A percentile compares a stretch with the other conserved stretches of the same genome.
These are phyloP conservation scores for Phialophora verrucosa DNA, from an alignment of 2,329 filamentous ascomycete species.

Conservation along the genomic window DNA sequence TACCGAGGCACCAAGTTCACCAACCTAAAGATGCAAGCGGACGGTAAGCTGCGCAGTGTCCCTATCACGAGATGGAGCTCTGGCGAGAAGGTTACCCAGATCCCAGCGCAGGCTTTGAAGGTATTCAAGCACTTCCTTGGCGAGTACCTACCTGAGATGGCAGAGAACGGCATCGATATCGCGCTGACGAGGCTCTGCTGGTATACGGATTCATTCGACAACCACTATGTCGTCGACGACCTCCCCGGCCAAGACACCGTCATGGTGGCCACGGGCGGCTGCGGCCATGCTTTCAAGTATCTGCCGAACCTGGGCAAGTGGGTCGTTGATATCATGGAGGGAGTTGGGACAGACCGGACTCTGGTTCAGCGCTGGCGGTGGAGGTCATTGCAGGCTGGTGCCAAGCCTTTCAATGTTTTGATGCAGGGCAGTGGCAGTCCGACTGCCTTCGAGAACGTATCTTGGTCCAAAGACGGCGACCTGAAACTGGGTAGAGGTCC, in stretches of 20 bases:
- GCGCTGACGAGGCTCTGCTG: slow-evolving; percentile 58
- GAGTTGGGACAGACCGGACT: slow-evolving; percentile 43
- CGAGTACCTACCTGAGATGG: slow-evolving; percentile 53
- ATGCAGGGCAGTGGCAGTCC: slow-evolving; percentile 36
- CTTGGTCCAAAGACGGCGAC: slow-evolving; percentile 25
- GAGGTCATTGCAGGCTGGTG: slow-evolving; percentile 31
- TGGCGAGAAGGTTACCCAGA: slow-evolving; percentile 20
- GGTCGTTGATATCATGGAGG: slow-evolving; percentile 59
- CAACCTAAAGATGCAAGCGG: slow-evolving; percentile 48
- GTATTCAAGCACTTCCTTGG: slow-evolving; percentile 46
- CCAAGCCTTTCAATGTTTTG: slow-evolving; percentile 36
- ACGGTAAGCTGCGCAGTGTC: slow-evolving; percentile 49
- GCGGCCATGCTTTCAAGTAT: slow-evolving; percentile 68
- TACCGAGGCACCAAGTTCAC: slow-evolving; percentile 60
- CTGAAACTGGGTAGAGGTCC: slow-evolving; percentile 16
- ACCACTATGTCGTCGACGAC: slow-evolving; percentile 61
- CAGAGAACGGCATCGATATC: slow-evolving; percentile 45
- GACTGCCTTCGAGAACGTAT: slow-evolving; percentile 31
- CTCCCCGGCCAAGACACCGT: slow-evolving; percentile 58
- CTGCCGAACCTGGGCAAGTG: slow-evolving; percentile 63
- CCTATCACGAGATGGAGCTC: slow-evolving; percentile 49
- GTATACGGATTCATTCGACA: slow-evolving; percentile 63
- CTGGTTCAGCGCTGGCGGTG: slow-evolving; percentile 39
- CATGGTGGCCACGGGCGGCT: slow-evolving; percentile 66
- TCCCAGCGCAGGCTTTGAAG: slow-evolving; percentile 36